Conservation (phyloP, 495 filamentous ascomycete genomes). For the Trichoderma erinaceum region DNA sequence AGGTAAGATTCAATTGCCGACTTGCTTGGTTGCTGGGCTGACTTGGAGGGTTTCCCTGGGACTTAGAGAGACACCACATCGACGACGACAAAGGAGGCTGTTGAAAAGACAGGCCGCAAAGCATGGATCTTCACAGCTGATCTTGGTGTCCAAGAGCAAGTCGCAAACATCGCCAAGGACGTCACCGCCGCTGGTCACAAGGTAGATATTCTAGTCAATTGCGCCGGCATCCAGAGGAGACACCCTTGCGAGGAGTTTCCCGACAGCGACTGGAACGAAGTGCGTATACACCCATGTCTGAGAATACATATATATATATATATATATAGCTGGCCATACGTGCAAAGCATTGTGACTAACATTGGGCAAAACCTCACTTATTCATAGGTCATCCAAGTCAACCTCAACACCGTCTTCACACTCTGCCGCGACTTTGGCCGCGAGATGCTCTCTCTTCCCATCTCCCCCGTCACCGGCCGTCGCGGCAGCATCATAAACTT, state of each 20-base stretch:
- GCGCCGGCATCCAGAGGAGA: conserved; percentile 77
- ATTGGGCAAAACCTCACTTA: background rate
- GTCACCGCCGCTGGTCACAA: conserved; percentile 54
- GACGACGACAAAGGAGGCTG: conserved; percentile 53
- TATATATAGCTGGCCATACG: background rate
- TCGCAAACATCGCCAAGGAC: conserved; percentile 54
- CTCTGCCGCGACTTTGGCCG: conserved; percentile 78
- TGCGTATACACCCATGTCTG: conserved; percentile 20
- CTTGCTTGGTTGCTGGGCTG: too few relatives aligned
- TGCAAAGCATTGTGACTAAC: background rate
- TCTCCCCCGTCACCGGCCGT: conserved; percentile 47
- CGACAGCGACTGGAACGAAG: conserved; percentile 73
- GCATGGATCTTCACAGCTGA: conserved; percentile 66
- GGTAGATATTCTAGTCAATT: conserved; percentile 74
- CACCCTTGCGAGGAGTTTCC: conserved; percentile 76
- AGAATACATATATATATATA: background rate
- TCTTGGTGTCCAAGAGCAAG: conserved; percentile 54
- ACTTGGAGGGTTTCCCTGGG: background rate
- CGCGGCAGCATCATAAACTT: conserved; percentile 81
- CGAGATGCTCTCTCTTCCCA: conserved; percentile 64
- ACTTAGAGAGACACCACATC: conserved; percentile 59
- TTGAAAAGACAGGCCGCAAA: conserved; percentile 61
- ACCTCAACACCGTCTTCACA: conserved; percentile 76
- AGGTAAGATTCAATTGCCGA: too few relatives aligned
- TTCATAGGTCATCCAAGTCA: conserved; percentile 67